These are phyloP conservation scores for Malassezia pachydermatis DNA, from an alignment of 1,284 basidiomycete genomes.

Conservation along the genomic window DNA sequence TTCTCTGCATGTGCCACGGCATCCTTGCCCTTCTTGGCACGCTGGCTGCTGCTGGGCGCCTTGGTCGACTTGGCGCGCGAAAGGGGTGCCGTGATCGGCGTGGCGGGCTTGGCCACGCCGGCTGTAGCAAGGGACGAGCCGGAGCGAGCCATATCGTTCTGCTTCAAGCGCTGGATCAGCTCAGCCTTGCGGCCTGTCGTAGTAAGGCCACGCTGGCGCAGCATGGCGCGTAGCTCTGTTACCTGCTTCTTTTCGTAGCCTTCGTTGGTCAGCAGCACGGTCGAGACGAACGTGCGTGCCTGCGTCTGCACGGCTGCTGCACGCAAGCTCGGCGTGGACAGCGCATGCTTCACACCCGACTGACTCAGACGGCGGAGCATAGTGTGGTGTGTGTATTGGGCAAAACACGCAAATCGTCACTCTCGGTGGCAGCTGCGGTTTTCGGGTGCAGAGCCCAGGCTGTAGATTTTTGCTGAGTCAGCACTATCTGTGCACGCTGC, in stretches of 20 bases:
- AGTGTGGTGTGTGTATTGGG: too few species aligned
- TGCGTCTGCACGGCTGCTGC: background rate
- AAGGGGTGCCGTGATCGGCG: constrained; percentile 17
- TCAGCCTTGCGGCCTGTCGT: constrained; percentile 35
- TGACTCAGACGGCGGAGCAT: constrained; percentile 12
- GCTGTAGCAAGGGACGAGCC: constrained; percentile 30
- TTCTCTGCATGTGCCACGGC: constrained; percentile 20
- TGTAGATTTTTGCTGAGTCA: background rate
- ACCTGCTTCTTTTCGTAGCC: constrained; percentile 32
- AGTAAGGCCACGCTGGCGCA: constrained; percentile 36
- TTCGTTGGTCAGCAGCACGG: constrained; percentile 33
- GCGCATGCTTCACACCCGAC: constrained; percentile 6
- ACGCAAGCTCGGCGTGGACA: constrained; percentile 10
- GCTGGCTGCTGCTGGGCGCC: constrained; percentile 12
- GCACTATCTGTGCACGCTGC: background rate
- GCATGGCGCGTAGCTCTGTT: constrained; percentile 30
- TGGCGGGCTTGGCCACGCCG: constrained; percentile 6
- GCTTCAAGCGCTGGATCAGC: constrained; percentile 34
- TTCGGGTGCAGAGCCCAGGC: background rate
- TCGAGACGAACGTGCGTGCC: constrained; percentile 26
- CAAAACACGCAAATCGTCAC: background rate
- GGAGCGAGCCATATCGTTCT: constrained; percentile 28
- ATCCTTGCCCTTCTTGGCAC: constrained; percentile 16
- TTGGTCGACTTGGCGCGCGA: background rate
- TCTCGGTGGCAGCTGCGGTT: background rate